Conservation (phyloP, 208 protist species). For the Trypanosoma melophagium region DNA sequence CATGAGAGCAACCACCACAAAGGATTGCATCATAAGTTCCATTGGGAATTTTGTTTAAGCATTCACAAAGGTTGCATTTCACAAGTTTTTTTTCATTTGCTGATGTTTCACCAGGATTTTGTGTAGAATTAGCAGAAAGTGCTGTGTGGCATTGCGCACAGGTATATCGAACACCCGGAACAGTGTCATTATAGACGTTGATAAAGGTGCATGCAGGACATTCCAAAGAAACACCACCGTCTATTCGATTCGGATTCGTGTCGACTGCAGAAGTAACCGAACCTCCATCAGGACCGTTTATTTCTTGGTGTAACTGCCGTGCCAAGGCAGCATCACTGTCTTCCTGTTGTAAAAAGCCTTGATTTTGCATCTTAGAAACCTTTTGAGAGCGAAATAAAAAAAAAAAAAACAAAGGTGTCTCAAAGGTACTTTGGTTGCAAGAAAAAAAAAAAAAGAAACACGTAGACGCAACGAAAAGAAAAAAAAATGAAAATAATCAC, state of each 20-base stretch:
- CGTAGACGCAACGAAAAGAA: background rate
- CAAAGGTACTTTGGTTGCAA: too few species aligned
- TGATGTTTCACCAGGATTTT: background rate
- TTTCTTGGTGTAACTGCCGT: slow-evolving; percentile 57
- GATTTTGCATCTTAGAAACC: slow-evolving; percentile 2
- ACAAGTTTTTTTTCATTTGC: slow-evolving; percentile 23
- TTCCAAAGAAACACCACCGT: slow-evolving; percentile 22
- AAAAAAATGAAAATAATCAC: too few species aligned
- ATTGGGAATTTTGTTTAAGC: slow-evolving; percentile 52
- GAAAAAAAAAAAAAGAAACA: too few species aligned
- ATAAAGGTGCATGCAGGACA: slow-evolving; percentile 69
- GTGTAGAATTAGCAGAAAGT: slow-evolving; percentile 23
- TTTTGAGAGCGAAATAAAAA: slow-evolving; percentile 1
- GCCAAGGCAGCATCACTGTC: slow-evolving; percentile 57
- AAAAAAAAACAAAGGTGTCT: background rate
- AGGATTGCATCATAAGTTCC: slow-evolving; percentile 59
- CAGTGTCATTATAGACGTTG: slow-evolving; percentile 45
- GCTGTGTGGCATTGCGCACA: slow-evolving; percentile 57
- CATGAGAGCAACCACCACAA: slow-evolving; percentile 64
- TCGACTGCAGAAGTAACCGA: background rate
- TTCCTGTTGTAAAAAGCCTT: slow-evolving; percentile 38
- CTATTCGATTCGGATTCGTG: slow-evolving; percentile 2
- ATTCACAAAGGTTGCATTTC: slow-evolving; percentile 55
- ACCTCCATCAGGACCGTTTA: slow-evolving; percentile 27
- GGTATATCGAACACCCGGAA: slow-evolving; percentile 36